These are phyloP conservation scores for Aureobasidium sp. DNA, from an alignment of 2,329 filamentous ascomycete genomes.

Conservation along the genomic window DNA sequence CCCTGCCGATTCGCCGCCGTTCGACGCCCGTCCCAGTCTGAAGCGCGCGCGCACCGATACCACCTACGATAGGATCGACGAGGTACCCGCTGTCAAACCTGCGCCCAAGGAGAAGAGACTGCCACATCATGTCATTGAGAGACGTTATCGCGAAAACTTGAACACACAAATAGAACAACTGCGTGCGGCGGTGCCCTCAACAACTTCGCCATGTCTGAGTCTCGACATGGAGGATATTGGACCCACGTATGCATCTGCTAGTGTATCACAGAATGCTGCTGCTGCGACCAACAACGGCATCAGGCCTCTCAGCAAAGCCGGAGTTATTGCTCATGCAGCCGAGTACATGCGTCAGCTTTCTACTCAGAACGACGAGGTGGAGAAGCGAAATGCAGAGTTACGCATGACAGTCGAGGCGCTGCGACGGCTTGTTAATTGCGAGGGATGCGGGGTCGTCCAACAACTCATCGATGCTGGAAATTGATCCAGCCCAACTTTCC, in stretches of 20 bases:
- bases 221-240: slow-evolving; percentile 37
- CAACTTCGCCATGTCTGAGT: slow-evolving; percentile 26
- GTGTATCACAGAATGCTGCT: not conserved
- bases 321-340: slow-evolving; percentile 38
- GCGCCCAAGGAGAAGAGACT: slow-evolving; percentile 9
- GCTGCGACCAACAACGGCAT: slow-evolving; percentile 24
- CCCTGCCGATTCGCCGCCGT: slow-evolving; percentile 8
- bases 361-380: slow-evolving; percentile 32
- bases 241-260: slow-evolving; percentile 4
- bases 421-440: slow-evolving; percentile 38
- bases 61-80: not conserved
- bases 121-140: slow-evolving; percentile 38
- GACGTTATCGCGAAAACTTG: slow-evolving; percentile 39
- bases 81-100: not conserved
- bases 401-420: slow-evolving; percentile 34
- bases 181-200: slow-evolving; percentile 32
- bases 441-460: slow-evolving; percentile 38
- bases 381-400: slow-evolving; percentile 32
- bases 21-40: slow-evolving; percentile 1
- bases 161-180: slow-evolving; percentile 39
- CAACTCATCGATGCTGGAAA: slow-evolving; percentile 29
- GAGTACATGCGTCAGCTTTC: slow-evolving; percentile 41
- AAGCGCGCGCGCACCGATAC: slow-evolving; percentile 12
- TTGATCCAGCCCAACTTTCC: not conserved
- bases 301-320: slow-evolving; percentile 35